Evolutionary conservation across 2,329 filamentous ascomycete genomes (phyloP), one percentile per base, ranked within the genome.

Genomic region (Ascomycota sp.): DNA sequence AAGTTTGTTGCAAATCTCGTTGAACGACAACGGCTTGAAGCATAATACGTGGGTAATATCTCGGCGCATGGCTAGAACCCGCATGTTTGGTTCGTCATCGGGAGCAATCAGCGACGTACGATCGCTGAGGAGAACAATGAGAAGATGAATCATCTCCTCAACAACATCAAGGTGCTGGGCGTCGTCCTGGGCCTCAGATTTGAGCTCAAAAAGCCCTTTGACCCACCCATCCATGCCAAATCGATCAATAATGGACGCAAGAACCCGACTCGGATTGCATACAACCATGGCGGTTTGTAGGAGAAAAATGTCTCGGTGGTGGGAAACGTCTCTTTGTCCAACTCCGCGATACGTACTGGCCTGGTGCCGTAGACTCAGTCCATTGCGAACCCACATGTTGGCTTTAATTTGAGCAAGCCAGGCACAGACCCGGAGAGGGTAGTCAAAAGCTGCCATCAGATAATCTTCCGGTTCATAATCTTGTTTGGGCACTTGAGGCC

Each of bases 381-480:
- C 89, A 49, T 98, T 98, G 36, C 89, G 74, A 40, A 98, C 86
- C 89, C 91, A 98, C 74, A 95, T 92, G 34, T 83, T 81, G 12
- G 86, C 83, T 52, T 92, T 92, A 72, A 98, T 95, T 57, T 98
- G 91, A 6, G 89, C 80, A 26, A 98, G 62, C 89, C 89, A 98
- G 13, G 82, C 83, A 50, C 83, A 93, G 1, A 95, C 84, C 34
- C 91, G 70, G 4, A 98, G 62, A 1, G 91, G 86, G 45, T 81
- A 92, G 51, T 98, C 89, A 46, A 98, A 92, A 34, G 83, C 71
- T 2, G 79, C 76, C 51, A 92, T 73, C 16, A 92, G 61, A 46
- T 84, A 75, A 49, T 92, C 82, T 44, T 92, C 79, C 0, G 76
- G 58, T 0, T 59, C 60, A 40, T 68, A 66, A 11, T 70, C 62